Conservation (phyloP, 2,329 filamentous ascomycete species). For the Rutstroemia sp. region DNA sequence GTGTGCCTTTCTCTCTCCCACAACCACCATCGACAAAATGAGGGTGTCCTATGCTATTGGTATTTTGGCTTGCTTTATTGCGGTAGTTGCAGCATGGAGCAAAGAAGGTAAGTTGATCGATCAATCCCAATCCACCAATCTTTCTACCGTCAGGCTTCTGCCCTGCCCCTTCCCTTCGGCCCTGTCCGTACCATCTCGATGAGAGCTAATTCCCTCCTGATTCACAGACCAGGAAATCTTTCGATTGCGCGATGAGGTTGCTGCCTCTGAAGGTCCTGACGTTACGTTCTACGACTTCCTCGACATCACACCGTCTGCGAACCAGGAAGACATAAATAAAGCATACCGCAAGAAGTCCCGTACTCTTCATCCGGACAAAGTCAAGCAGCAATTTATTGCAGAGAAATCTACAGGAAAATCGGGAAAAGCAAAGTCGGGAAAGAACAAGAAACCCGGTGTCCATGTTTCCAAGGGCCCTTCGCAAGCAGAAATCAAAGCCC, state of each 20-base stretch:
- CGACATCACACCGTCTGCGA: constrained; percentile 64
- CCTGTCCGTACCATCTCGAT: not conserved
- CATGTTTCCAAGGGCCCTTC: constrained; percentile 65
- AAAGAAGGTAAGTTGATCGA: constrained; percentile 29
- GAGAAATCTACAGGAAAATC: constrained; percentile 49
- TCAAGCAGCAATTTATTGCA: constrained; percentile 72
- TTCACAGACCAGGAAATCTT: constrained; percentile 93
- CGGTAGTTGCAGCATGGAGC: constrained; percentile 30
- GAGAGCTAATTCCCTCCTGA: constrained; percentile 16
- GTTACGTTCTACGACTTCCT: constrained; percentile 94
- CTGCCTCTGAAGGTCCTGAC: constrained; percentile 63
- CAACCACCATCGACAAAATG: constrained; percentile 21
- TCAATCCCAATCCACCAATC: not conserved
- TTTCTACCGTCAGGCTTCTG: no score
- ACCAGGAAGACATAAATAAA: constrained; percentile 83
- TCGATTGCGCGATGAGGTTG: constrained; percentile 82
- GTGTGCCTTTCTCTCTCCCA: not conserved
- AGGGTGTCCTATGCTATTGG: constrained; percentile 25
- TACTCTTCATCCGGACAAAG: constrained; percentile 89
- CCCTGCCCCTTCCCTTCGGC: no score
- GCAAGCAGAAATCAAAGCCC: constrained; percentile 66
- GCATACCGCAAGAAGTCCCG: constrained; percentile 86
- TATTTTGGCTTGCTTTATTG: constrained; percentile 25
- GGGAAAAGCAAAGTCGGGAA: constrained; percentile 39
- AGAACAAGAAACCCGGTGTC: constrained; percentile 51